A percentile compares a stretch with the other conserved stretches of the same genome.
Conservation (phyloP, 164 flowering plant genomes). For the Chimonanthus salicifolius region DNA sequence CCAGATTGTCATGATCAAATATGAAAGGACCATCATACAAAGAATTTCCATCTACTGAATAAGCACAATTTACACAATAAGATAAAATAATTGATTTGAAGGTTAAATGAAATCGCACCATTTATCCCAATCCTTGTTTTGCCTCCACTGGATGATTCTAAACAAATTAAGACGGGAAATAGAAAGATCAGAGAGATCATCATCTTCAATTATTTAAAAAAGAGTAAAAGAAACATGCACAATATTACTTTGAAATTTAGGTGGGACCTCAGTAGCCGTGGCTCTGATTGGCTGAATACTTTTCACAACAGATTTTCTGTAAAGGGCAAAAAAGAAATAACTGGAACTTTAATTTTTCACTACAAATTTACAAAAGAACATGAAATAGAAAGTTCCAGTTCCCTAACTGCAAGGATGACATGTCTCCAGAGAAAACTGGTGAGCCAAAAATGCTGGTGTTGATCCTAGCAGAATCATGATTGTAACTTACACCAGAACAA, state of each 20-base stretch:
- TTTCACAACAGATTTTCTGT: constrained; percentile 31
- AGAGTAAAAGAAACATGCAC: neutral
- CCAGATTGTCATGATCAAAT: neutral
- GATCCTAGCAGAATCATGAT: neutral
- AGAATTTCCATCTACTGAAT: constrained; percentile 35
- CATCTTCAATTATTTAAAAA: neutral
- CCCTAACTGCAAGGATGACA: constrained; percentile 11
- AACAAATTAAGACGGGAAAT: neutral
- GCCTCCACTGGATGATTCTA: constrained; percentile 53
- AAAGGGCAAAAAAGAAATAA: neutral
- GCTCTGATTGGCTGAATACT: constrained; percentile 60
- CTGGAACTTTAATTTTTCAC: neutral
- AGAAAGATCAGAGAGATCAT: neutral
- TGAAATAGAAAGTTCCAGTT: neutral
- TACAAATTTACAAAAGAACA: neutral
- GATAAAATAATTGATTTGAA: neutral
- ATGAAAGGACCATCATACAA: constrained; percentile 27
- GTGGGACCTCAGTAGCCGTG: constrained; percentile 80
- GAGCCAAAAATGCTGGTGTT: constrained; percentile 10
- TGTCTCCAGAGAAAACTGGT: constrained; percentile 1
- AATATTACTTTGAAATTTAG: constrained; percentile 39
- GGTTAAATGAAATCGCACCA: constrained; percentile 30
- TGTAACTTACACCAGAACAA: constrained; percentile 3
- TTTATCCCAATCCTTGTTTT: constrained; percentile 83
- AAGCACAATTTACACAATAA: neutral